Conservation (phyloP, 768 basidiomycete species). For the Cystobasidium tubakii region DNA sequence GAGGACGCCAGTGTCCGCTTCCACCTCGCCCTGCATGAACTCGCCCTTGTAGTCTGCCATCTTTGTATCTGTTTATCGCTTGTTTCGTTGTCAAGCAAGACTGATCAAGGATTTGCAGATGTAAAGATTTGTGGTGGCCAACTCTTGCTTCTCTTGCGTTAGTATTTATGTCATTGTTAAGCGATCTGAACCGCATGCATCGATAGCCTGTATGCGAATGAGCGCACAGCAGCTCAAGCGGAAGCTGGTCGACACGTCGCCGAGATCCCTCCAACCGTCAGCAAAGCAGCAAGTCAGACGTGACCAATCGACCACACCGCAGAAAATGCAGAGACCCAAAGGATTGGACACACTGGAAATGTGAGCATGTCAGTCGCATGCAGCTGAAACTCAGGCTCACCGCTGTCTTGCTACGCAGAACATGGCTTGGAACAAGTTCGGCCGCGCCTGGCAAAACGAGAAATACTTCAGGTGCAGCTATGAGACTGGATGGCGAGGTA, state of each 20-base stretch:
- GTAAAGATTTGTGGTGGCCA: background rate
- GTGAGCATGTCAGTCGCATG: background rate
- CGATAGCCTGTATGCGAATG: constrained; percentile 9
- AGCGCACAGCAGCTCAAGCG: constrained; percentile 18
- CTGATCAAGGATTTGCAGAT: background rate
- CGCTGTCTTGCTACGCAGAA: constrained; percentile 17
- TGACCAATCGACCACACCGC: background rate
- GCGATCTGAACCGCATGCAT: background rate
- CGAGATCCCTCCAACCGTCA: background rate
- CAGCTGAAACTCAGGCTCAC: too few species aligned
- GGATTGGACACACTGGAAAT: constrained; percentile 23
- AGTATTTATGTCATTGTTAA: too few species aligned
- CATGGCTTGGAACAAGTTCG: constrained; percentile 45
- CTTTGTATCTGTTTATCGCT: background rate
- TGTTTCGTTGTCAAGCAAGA: background rate
- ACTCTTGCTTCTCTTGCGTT: background rate
- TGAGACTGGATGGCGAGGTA: constrained; percentile 42
- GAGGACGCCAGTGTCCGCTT: constrained; percentile 49
- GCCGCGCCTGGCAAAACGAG: constrained; percentile 39
- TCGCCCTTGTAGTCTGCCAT: constrained; percentile 32
- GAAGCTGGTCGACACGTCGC: background rate
- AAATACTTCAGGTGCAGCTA: constrained; percentile 42
- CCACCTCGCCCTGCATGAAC: constrained; percentile 19
- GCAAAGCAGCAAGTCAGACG: background rate
- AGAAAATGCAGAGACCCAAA: background rate